phyloP scores from a whole-genome alignment of 768 basidiomycete genomes.

The Imleria badia region DNA sequence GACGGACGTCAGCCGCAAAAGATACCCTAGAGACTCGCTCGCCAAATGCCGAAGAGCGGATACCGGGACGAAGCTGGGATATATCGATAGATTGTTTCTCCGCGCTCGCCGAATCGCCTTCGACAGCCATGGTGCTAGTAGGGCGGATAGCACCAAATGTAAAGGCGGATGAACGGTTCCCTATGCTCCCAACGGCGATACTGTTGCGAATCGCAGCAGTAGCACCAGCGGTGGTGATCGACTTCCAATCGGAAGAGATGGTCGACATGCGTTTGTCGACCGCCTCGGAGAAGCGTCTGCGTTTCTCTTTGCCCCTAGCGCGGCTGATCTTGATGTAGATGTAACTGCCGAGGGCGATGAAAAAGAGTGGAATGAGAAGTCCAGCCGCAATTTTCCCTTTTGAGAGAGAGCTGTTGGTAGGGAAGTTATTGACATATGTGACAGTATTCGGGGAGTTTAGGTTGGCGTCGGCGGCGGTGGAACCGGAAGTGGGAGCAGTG shows the following conservation, averaged over 20 bases:
- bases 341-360: constrained; percentile 44
- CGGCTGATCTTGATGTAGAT: constrained; percentile 58
- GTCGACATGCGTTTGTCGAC: constrained; percentile 85
- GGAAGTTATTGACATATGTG: constrained; percentile 41
- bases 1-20: constrained; percentile 62
- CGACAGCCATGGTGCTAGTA: constrained; percentile 42
- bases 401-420: constrained; percentile 37
- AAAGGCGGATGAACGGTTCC: constrained; percentile 48
- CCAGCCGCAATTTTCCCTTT: constrained; percentile 67
- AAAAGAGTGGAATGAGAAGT: constrained; percentile 59
- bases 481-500: constrained; percentile 40
- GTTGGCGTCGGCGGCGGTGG: constrained; percentile 42
- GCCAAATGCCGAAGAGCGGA: constrained; percentile 48
- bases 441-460: constrained; percentile 32
- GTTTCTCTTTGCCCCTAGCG: constrained; percentile 46
- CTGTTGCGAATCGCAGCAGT: constrained; percentile 70
- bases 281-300: constrained; percentile 59
- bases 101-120: constrained; percentile 35
- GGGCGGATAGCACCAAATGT: constrained; percentile 58
- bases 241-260: constrained; percentile 76
- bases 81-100: constrained; percentile 42
- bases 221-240: constrained; percentile 67
- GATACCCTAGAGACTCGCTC: constrained; percentile 64
- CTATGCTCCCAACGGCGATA: constrained; percentile 46
- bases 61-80: constrained; percentile 50